Base-by-base conservation (phyloP, 768 basidiomycete species). In the Mycena vulgaris region DNA sequence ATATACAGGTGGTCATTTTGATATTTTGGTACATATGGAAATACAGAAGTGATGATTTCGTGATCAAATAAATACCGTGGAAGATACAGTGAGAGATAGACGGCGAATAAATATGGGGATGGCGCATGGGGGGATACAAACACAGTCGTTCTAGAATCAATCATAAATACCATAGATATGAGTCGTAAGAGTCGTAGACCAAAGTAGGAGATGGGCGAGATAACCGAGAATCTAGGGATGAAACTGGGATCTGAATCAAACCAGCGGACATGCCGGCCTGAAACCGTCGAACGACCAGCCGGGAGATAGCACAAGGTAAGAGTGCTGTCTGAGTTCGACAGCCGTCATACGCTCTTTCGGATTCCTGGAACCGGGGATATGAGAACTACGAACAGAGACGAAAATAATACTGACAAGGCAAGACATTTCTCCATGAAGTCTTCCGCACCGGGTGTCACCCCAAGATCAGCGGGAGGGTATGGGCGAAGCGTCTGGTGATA, bases 361-460 rank as follows among this genome's bases (percentile, higher is more conserved):
- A 23, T 69, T 7, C 59, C 72, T 73, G 21, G 3, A 56, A 66
- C 23, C 23, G 57, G n/a, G 48, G 35, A 59, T 33, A 59, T 61
- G 30, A 69, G 25, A 30, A 57, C 49, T 21, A 21, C 27, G 35
- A 69, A 17, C 33, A 40, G 10, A 42, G 39, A 19, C 17, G 11
- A 16, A 40, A 67, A 59, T 30, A 65, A 52, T 45, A 73, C 72
- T 53, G 31, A 73, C 72, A 73, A 57, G 37, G 72, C 65, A 57
- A 73, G 68, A 49, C 72, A 73, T 57, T 57, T 66, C 47, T 69
- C 64, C 64, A 66, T 58, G 2, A 73, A 63, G 42, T 73, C 68
- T 40, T 27, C 31, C n/a, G 64, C 72, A 13, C 21, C 47, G 9
- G 64, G 49, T 27, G 27, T 27, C n/a, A 69, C 48, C 7, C 2